These are phyloP conservation scores for Leishmania guyanensis DNA, from an alignment of 208 protist genomes.

Conservation along the genomic window DNA sequence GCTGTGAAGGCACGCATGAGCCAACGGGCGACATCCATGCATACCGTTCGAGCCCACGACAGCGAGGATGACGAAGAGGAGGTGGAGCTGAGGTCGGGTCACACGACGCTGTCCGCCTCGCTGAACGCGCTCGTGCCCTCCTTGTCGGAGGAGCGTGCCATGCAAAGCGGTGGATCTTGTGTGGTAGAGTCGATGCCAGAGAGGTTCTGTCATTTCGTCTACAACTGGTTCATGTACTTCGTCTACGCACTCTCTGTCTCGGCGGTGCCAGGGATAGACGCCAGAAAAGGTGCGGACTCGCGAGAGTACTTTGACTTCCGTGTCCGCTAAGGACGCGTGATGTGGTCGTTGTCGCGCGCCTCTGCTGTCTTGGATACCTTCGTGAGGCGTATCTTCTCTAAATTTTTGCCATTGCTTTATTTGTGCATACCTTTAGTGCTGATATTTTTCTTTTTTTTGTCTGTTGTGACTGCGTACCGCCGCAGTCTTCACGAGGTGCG, in stretches of 20 bases:
- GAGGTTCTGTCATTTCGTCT: slow-evolving; percentile 40
- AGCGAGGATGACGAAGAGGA: slow-evolving; percentile 20
- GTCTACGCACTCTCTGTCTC: slow-evolving; percentile 34
- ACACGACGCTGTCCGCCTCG: neutral
- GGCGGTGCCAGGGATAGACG: slow-evolving; percentile 15
- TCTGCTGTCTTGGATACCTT: neutral
- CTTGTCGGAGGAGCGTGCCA: slow-evolving; percentile 28
- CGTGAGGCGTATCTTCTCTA: neutral
- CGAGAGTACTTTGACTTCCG: slow-evolving; percentile 35
- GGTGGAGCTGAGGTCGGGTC: neutral
- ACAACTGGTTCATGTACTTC: slow-evolving; percentile 53
- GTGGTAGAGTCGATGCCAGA: slow-evolving; percentile 21
- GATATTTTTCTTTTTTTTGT: neutral
- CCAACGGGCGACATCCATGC: slow-evolving; percentile 9
- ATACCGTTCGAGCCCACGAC: slow-evolving; percentile 25
- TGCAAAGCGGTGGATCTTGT: slow-evolving; percentile 11
- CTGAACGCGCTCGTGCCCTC: slow-evolving; percentile 17
- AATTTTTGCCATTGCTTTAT: neutral
- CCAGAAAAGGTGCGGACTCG: slow-evolving; percentile 14
- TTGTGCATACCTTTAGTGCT: neutral
- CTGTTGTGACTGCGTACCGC: neutral
- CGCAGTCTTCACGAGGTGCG: neutral
- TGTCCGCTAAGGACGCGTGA: neutral
- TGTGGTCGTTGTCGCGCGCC: neutral
- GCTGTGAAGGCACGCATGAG: slow-evolving; percentile 45